Evolutionary conservation across 1,284 basidiomycete species (phyloP).

Genomic region (Fomitopsis betulina): DNA sequence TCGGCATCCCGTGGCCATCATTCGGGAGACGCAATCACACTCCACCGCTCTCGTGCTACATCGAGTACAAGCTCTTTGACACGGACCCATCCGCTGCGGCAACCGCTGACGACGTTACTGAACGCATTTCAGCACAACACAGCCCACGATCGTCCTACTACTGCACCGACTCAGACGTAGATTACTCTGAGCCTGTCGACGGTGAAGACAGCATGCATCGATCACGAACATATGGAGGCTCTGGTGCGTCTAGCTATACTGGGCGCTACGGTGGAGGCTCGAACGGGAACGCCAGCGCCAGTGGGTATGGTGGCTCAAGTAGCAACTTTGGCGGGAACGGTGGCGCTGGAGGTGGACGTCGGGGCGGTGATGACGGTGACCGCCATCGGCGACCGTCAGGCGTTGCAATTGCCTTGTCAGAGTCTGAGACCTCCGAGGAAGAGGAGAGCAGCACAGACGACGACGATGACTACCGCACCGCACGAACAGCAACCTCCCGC

Average conservation of each 20-base stretch:
- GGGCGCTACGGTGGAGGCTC: slow-evolving; percentile 9
- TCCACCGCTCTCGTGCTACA: slow-evolving; percentile 11
- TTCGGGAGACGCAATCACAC: slow-evolving; percentile 7
- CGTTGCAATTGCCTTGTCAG: slow-evolving; percentile 25
- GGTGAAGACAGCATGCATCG: slow-evolving; percentile 9
- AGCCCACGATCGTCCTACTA: slow-evolving; percentile 5
- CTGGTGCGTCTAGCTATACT: slow-evolving; percentile 4
- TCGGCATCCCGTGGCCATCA: slow-evolving; percentile 22
- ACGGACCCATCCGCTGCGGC: slow-evolving; percentile 7
- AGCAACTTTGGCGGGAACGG: slow-evolving; percentile 19
- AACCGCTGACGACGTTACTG: slow-evolving; percentile 6
- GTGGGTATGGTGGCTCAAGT: slow-evolving; percentile 16
- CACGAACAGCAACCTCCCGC: background rate
- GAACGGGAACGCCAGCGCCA: slow-evolving; percentile 25
- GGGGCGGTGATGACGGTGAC: slow-evolving; percentile 30
- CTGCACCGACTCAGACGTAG: slow-evolving; percentile 3
- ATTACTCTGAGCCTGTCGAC: slow-evolving; percentile 8
- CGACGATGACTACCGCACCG: slow-evolving; percentile 24
- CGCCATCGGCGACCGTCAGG: slow-evolving; percentile 24
- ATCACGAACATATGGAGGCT: slow-evolving; percentile 1
- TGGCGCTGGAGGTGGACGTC: slow-evolving; percentile 20
- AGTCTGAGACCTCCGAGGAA: slow-evolving; percentile 31
- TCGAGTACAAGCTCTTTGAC: slow-evolving; percentile 9
- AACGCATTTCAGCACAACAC: slow-evolving; percentile 1
- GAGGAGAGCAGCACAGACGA: slow-evolving; percentile 40